Evolutionary conservation across 2,329 filamentous ascomycete genomes (phyloP).

Genomic region (Hymenotorrendiella dingleyae): DNA sequence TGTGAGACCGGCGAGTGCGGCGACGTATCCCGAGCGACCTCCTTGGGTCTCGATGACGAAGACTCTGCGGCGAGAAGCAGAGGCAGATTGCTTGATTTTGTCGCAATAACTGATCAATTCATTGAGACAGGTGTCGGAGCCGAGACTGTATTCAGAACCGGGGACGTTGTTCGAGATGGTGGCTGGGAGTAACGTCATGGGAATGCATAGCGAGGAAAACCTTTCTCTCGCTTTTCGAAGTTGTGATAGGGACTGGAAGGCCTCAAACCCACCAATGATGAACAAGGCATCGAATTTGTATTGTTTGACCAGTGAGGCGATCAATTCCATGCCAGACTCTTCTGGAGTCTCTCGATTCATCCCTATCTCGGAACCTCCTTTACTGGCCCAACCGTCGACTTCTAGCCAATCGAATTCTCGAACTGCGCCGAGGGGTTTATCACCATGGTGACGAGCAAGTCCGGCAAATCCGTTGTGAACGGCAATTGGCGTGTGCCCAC

Average conservation of each 20-base stretch:
- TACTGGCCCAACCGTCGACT: slow-evolving; percentile 91
- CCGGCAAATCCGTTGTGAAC: slow-evolving; percentile 97
- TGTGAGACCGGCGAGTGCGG: slow-evolving; percentile 82
- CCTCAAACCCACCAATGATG: slow-evolving; percentile 91
- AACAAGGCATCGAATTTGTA: slow-evolving; percentile 91
- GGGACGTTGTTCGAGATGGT: slow-evolving; percentile 99
- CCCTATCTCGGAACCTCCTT: slow-evolving; percentile 94
- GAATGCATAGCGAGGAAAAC: slow-evolving; percentile 85
- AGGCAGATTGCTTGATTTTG: slow-evolving; percentile 95
- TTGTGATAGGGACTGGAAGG: slow-evolving; percentile 86
- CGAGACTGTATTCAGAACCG: slow-evolving; percentile 93
- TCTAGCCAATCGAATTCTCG: slow-evolving; percentile 88
- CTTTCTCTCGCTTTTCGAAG: slow-evolving; percentile 72
- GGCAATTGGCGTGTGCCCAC: slow-evolving; percentile 87
- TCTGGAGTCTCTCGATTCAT: slow-evolving; percentile 90
- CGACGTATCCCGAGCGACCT: slow-evolving; percentile 88
- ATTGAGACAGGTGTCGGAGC: slow-evolving; percentile 94
- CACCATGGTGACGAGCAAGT: slow-evolving; percentile 81
- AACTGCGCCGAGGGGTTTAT: slow-evolving; percentile 75
- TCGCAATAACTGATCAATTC: slow-evolving; percentile 93
- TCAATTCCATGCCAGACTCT: slow-evolving; percentile 75
- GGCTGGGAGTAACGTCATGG: slow-evolving; percentile 85
- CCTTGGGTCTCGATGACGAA: slow-evolving; percentile 99
- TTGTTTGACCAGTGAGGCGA: slow-evolving; percentile 75
- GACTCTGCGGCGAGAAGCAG: slow-evolving; percentile 83